These are phyloP conservation scores for Kickxella alabastrina DNA, from an alignment of 192 early-diverging fungal genomes.

Conservation along the genomic window DNA sequence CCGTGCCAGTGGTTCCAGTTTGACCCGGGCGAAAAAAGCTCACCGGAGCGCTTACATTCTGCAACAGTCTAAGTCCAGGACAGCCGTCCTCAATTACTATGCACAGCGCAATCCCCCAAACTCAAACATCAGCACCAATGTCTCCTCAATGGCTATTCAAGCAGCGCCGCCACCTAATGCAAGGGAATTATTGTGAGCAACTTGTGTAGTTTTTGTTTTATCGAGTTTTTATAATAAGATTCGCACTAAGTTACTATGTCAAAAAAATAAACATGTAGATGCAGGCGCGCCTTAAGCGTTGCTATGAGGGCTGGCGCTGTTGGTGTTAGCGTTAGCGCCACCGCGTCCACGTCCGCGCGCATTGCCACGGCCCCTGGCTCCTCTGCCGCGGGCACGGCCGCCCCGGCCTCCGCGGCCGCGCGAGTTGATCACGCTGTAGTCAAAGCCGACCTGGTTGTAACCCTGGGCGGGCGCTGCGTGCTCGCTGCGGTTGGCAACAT, in stretches of 20 bases:
- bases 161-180: too few species aligned
- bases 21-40: too few species aligned
- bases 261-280: neutral
- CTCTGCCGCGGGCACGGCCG: conserved; percentile 2
- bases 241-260: neutral
- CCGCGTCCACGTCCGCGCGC: conserved; percentile 8
- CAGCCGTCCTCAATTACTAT: too few species aligned
- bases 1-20: too few species aligned
- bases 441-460: conserved; percentile 15
- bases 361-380: conserved; percentile 3
- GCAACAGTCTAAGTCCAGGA: too few species aligned
- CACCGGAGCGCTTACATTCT: too few species aligned
- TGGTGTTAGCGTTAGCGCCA: neutral
- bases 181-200: too few species aligned
- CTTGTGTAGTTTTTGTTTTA: too few species aligned
- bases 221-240: too few species aligned
- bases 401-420: neutral
- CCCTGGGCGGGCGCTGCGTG: neutral
- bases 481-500: neutral
- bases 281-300: neutral
- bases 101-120: too few species aligned
- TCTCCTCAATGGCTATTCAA: too few species aligned
- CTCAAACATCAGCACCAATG: too few species aligned
- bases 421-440: conserved; percentile 14
- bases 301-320: neutral